phyloP scores from a whole-genome alignment of 768 basidiomycete genomes.

The Dentipellis fragilis region DNA sequence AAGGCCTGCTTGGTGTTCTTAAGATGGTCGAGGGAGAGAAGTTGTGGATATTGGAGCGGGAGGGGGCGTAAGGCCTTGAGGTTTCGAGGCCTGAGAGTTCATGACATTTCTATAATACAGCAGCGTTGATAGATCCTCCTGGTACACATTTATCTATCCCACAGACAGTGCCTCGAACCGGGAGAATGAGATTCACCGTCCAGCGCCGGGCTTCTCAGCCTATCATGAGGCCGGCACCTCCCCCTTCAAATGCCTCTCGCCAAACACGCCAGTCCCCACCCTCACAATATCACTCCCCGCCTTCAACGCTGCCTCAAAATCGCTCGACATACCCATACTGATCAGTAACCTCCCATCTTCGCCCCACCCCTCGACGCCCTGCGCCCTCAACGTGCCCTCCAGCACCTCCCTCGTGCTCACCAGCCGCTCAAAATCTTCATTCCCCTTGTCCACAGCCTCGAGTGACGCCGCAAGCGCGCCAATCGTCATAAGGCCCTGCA shows the following conservation, averaged over 20 bases:
- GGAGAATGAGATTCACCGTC: no score
- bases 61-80: neutral
- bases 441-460: conserved; percentile 30
- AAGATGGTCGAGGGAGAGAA: conserved; percentile 29
- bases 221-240: neutral
- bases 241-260: conserved; percentile 7
- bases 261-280: conserved; percentile 67
- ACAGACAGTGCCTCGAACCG: no score
- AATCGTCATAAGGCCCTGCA: conserved; percentile 95
- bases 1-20: conserved; percentile 18
- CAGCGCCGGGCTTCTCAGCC: no score
- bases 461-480: conserved; percentile 73
- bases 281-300: conserved; percentile 83
- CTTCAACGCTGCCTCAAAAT: conserved; percentile 79
- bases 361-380: conserved; percentile 28
- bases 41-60: conserved; percentile 42
- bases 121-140: no score
- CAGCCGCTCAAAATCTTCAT: conserved; percentile 69
- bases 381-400: conserved; percentile 29
- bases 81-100: neutral
- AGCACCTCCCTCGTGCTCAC: conserved; percentile 54
- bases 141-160: no score
- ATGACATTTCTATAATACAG: no score
- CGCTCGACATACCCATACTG: conserved; percentile 97
- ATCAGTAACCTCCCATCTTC: conserved; percentile 44